Conservation (phyloP, 2,329 filamentous ascomycete species). For the Verticillium tricorpus region DNA sequence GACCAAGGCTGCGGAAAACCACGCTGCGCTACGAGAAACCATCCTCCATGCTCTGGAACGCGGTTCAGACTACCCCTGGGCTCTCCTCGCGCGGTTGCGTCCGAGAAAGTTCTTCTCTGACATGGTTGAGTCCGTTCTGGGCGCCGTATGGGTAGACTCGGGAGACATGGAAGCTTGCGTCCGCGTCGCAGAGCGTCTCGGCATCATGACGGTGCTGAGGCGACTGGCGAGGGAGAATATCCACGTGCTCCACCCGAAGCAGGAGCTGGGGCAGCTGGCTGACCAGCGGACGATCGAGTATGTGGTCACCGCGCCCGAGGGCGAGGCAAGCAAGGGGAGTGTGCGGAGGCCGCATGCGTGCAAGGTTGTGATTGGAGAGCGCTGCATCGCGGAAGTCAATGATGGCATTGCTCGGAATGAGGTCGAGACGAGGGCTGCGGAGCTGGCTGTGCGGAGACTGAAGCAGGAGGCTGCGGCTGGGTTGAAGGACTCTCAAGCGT, state of each 20-base stretch:
- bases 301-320: slow-evolving; percentile 17
- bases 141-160: slow-evolving; percentile 79
- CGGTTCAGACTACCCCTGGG: slow-evolving; percentile 69
- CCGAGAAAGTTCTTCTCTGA: slow-evolving; percentile 79
- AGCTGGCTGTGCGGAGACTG: slow-evolving; percentile 38
- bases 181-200: slow-evolving; percentile 55
- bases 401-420: slow-evolving; percentile 47
- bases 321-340: slow-evolving; percentile 9
- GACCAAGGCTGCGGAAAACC: slow-evolving; percentile 35
- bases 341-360: slow-evolving; percentile 33
- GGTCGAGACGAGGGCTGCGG: slow-evolving; percentile 51
- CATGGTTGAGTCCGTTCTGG: slow-evolving; percentile 74
- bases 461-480: slow-evolving; percentile 10
- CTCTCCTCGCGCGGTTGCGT: slow-evolving; percentile 58
- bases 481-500: not conserved
- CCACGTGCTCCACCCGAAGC: slow-evolving; percentile 60
- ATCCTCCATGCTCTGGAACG: slow-evolving; percentile 47
- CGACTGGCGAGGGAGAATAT: slow-evolving; percentile 56
- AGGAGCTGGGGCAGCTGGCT: slow-evolving; percentile 59
- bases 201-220: slow-evolving; percentile 59
- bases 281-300: slow-evolving; percentile 51
- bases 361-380: slow-evolving; percentile 42
- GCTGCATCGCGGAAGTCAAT: slow-evolving; percentile 37
- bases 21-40: slow-evolving; percentile 39
- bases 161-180: slow-evolving; percentile 58